A percentile compares a stretch with the other conserved stretches of the same genome.
These are phyloP conservation scores for Calonectria crousiana DNA, from an alignment of 2,329 filamentous ascomycete species.

Conservation along the genomic window DNA sequence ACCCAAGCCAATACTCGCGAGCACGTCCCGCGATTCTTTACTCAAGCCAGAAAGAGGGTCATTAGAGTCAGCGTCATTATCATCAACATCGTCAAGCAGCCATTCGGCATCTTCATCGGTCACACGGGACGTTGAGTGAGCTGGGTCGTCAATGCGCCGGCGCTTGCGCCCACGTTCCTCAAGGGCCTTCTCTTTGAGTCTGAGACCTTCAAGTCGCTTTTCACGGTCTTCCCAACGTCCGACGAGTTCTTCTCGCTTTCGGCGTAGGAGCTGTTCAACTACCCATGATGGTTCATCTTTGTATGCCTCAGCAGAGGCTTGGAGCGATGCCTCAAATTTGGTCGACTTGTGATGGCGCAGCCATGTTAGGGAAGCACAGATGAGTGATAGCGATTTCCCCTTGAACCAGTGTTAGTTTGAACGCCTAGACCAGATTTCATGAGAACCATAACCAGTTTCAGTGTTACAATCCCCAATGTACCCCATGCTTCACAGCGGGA, in stretches of 20 bases:
- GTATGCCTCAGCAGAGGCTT: conserved; percentile 56
- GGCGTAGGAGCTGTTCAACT: conserved; percentile 78
- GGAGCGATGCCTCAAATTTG: conserved; percentile 66
- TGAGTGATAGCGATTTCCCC: conserved; percentile 92
- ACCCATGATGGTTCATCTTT: conserved; percentile 88
- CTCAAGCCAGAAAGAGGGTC: conserved; percentile 71
- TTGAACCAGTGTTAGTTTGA: conserved; percentile 47
- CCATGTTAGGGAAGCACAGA: conserved; percentile 92
- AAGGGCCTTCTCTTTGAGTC: conserved; percentile 71
- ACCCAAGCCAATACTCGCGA: conserved; percentile 73
- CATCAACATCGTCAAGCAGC: conserved; percentile 77
- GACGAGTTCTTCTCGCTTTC: conserved; percentile 75
- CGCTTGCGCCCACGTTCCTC: conserved; percentile 64
- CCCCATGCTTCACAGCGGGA: neutral
- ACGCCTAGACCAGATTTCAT: too few relatives aligned
- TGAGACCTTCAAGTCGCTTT: conserved; percentile 73
- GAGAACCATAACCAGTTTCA: neutral
- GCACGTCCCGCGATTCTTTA: conserved; percentile 78
- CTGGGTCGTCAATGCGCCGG: conserved; percentile 54
- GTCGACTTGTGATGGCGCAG: conserved; percentile 82
- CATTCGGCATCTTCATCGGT: conserved; percentile 76
- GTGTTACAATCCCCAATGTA: neutral
- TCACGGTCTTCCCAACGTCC: conserved; percentile 80
- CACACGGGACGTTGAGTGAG: conserved; percentile 32
- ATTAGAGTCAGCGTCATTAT: conserved; percentile 50